phyloP scores from a whole-genome alignment of 225 moss, liverwort and hornwort species.

The Pseudoscleropodium purum region DNA sequence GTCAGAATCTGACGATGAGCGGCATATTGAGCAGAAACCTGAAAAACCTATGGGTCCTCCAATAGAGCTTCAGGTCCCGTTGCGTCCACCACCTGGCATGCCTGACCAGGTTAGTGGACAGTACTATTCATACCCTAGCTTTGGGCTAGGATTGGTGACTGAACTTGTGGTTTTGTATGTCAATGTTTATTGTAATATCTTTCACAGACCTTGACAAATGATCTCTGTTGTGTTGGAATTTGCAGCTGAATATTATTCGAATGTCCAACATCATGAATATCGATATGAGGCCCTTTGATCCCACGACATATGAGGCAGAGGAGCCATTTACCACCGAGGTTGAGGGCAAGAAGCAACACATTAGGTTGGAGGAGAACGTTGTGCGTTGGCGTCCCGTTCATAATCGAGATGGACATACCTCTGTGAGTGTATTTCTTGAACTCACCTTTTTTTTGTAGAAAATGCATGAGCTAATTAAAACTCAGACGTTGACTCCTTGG shows the following conservation, averaged over 20 bases:
- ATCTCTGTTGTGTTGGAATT: neutral
- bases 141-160: neutral
- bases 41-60: slow-evolving; percentile 96
- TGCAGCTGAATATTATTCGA: slow-evolving; percentile 90
- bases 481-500: neutral
- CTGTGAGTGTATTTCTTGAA: slow-evolving; percentile 11
- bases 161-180: neutral
- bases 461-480: neutral
- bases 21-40: slow-evolving; percentile 61
- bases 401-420: slow-evolving; percentile 36
- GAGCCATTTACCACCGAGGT: slow-evolving; percentile 84
- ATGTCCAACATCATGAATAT: slow-evolving; percentile 97
- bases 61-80: slow-evolving; percentile 65
- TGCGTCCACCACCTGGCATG: slow-evolving; percentile 68
- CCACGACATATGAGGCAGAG: slow-evolving; percentile 84
- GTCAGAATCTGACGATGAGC: slow-evolving; percentile 75
- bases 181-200: neutral
- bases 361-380: slow-evolving; percentile 91
- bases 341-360: slow-evolving; percentile 75
- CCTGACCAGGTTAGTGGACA: slow-evolving; percentile 64
- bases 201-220: neutral
- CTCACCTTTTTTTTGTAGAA: neutral
- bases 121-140: neutral
- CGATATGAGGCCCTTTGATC: slow-evolving; percentile 92
- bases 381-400: slow-evolving; percentile 80